Conservation (phyloP, 371 early-diverging fungal genomes). For the Mucor circinelloides region DNA sequence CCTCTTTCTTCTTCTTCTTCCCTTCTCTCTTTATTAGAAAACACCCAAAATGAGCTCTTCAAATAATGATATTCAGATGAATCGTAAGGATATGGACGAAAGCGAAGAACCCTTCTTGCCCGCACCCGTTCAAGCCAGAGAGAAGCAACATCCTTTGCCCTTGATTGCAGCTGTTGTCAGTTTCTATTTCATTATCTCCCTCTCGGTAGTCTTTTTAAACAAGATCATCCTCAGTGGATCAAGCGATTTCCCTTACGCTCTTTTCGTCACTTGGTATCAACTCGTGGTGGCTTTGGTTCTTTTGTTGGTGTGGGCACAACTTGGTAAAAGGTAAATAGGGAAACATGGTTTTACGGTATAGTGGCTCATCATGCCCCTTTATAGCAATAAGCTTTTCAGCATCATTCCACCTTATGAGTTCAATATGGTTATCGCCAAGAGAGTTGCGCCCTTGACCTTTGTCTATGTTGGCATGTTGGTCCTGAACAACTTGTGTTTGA, state of each 20-base stretch:
- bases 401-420: conserved; percentile 76
- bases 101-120: conserved; percentile 61
- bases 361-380: not conserved
- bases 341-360: not conserved
- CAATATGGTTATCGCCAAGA: conserved; percentile 53
- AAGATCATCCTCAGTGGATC: conserved; percentile 71
- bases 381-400: conserved; percentile 57
- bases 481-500: conserved; percentile 70
- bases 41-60: conserved; percentile 13
- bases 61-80: conserved; percentile 40
- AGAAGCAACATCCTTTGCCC: conserved; percentile 51
- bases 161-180: conserved; percentile 61
- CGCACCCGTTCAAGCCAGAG: conserved; percentile 49
- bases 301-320: conserved; percentile 60
- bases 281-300: conserved; percentile 66
- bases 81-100: conserved; percentile 39
- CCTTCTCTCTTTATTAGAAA: not conserved
- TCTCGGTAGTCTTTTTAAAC: conserved; percentile 77
- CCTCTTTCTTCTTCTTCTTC: not conserved
- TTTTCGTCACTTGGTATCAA: conserved; percentile 74
- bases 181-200: conserved; percentile 71
- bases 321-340: conserved; percentile 58
- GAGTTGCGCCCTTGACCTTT: conserved; percentile 67
- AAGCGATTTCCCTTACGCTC: conserved; percentile 67
- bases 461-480: conserved; percentile 76